Base-by-base conservation (phyloP, 148 eudicot genomes). In the Arbutus unedo region DNA sequence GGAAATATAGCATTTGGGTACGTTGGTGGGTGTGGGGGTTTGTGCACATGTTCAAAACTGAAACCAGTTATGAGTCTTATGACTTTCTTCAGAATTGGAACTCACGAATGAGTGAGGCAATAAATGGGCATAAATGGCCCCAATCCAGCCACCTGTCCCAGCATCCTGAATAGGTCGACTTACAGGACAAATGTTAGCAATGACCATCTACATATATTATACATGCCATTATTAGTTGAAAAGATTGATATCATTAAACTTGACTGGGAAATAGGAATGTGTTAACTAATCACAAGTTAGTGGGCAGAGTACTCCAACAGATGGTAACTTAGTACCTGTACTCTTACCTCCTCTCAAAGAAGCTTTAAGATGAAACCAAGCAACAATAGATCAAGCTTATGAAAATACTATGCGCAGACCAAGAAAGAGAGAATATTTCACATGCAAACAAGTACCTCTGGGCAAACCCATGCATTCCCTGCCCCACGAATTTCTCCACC, bases 401-500 rank as follows among this genome's bases (percentile, higher is more conserved):
- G 7, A 13, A 54, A 51, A 1, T 31, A 77, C 13, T 19, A 82
- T 21, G 19, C 72, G 57, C 81, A 55, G 55, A 43, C 49, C 76
- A 59, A 79, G 81, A 50, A 55, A 79, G 76, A 76, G 38, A 68
- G 54, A 83, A 56, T 67, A 60, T 55, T 48, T 57, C 25, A 67
- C 38, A 80, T 25, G 73, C 53, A 79, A 79, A 74, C 44, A 79
- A 77, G 81, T 88, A 96, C 99, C 99, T 94, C 99, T 8, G 97
- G 99, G 85, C 99, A 96, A 84, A 96, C 90, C 99, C 99, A 96
- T 56, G 97, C 98, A 84, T 96, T 96, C 83, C 99, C 99, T 48
- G 99, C 99, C 83, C 99, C 99, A 77, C 99, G 98, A 88, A 96
- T 94, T 88, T 96, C 99, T 83, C 99, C 99, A 68, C 99, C 99